These are phyloP conservation scores for Colletotrichum sp. DNA, from an alignment of 2,329 filamentous ascomycete genomes.

Conservation along the genomic window DNA sequence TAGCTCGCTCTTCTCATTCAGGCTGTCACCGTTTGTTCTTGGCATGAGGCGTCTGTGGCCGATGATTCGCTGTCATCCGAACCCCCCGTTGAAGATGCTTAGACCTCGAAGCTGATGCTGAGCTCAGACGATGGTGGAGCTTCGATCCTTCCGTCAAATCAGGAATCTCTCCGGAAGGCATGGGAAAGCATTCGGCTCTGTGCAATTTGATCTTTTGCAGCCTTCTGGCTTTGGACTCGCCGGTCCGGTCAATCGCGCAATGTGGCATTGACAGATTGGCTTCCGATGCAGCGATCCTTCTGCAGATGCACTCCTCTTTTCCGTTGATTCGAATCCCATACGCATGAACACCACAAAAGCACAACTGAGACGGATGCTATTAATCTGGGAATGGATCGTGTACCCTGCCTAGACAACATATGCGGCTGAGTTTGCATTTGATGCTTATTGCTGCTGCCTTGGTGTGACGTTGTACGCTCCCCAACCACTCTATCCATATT, in stretches of 20 bases:
- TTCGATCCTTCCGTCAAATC: neutral
- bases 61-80: neutral
- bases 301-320: neutral
- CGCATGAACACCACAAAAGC: too few species aligned
- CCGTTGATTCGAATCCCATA: neutral
- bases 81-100: neutral
- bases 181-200: neutral
- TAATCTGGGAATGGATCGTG: neutral
- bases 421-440: neutral
- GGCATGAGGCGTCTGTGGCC: neutral
- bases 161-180: neutral
- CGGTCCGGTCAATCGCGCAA: neutral
- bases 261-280: neutral
- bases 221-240: neutral
- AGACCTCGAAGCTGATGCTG: neutral
- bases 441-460: neutral
- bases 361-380: too few species aligned
- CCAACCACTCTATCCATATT: neutral
- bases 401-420: neutral
- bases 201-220: neutral
- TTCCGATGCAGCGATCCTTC: neutral
- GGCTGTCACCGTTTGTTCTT: neutral
- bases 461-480: neutral
- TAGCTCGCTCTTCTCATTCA: neutral
- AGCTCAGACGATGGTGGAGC: neutral